Conservation (phyloP, 140 eudicot genomes). For the Cichorium intybus region DNA sequence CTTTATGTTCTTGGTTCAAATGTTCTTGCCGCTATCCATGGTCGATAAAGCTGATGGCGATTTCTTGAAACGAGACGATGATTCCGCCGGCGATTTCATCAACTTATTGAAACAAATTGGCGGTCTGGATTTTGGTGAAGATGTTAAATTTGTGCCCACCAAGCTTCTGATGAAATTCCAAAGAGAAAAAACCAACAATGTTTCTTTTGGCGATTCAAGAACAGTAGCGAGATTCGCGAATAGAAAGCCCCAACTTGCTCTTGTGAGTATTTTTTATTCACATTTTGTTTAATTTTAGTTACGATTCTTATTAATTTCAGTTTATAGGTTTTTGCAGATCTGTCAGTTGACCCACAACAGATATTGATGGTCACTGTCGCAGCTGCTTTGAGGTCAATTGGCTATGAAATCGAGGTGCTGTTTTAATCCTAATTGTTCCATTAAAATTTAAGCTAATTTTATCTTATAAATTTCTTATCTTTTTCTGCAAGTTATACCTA, state of each 20-base stretch:
- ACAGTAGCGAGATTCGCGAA: slow-evolving; percentile 59
- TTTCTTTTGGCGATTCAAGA: slow-evolving; percentile 35
- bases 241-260: slow-evolving; percentile 72
- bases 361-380: slow-evolving; percentile 38
- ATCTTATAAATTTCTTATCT: not conserved
- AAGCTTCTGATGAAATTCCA: slow-evolving; percentile 52
- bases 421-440: not conserved
- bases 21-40: slow-evolving; percentile 69
- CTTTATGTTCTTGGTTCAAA: slow-evolving; percentile 65
- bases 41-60: slow-evolving; percentile 39
- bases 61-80: slow-evolving; percentile 26
- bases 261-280: slow-evolving; percentile 48
- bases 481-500: not conserved
- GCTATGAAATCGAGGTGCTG: slow-evolving; percentile 41
- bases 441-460: not conserved
- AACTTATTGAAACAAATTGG: not conserved
- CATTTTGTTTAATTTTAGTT: not conserved
- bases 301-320: slow-evolving; percentile 11
- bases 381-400: slow-evolving; percentile 32
- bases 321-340: slow-evolving; percentile 87
- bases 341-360: slow-evolving; percentile 71
- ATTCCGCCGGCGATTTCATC: not conserved
- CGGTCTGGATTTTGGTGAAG: slow-evolving; percentile 64
- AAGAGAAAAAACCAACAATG: slow-evolving; percentile 36
- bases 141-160: slow-evolving; percentile 58